Conservation (phyloP, 2,329 filamentous ascomycete genomes). For the Aspergillus luchuensis region DNA sequence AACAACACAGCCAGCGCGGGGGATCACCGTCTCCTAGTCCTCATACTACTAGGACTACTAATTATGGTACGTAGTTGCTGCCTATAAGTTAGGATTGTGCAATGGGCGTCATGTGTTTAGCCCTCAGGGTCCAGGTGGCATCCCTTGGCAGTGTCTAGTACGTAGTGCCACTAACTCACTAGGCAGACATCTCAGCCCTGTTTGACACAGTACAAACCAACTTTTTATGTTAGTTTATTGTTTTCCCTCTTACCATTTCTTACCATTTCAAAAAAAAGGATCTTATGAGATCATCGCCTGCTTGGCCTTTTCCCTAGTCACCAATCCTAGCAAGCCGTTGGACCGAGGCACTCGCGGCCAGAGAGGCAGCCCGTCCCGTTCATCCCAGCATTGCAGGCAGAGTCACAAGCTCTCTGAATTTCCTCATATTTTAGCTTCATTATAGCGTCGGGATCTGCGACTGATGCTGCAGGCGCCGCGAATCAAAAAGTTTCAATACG, state of each 20-base stretch:
- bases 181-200: not conserved
- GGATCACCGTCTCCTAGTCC: not conserved
- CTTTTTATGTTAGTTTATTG: not conserved
- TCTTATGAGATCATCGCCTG: conserved; percentile 5
- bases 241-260: not conserved
- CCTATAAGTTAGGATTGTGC: not conserved
- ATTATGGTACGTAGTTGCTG: not conserved
- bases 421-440: not conserved
- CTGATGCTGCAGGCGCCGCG: not conserved
- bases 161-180: not conserved
- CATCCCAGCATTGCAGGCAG: not conserved
- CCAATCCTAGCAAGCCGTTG: not conserved
- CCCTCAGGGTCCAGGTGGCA: not conserved
- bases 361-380: conserved; percentile 15
- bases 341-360: conserved; percentile 23
- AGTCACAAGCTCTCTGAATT: not conserved
- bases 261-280: not conserved
- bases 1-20: no score
- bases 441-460: not conserved
- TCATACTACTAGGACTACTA: not conserved
- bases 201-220: no score
- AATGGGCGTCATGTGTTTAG: not conserved
- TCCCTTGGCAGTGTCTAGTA: not conserved
- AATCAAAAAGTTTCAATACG: conserved; percentile 8
- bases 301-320: not conserved